phyloP scores from a whole-genome alignment of 345 rosid genomes.

The Geranium rotundifolium region DNA sequence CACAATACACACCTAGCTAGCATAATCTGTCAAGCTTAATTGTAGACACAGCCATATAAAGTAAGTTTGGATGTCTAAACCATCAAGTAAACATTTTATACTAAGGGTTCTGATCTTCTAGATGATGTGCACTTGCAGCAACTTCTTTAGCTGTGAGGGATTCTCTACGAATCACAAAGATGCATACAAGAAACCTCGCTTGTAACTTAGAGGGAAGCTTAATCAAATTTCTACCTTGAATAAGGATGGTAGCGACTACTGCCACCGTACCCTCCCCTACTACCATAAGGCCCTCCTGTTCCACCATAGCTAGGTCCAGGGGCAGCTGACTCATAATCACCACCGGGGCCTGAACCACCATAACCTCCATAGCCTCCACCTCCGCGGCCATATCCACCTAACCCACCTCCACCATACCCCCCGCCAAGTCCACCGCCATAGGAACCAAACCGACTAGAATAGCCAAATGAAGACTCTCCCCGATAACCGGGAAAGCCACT shows the following conservation, averaged over 20 bases:
- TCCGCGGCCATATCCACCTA: constrained; percentile 18
- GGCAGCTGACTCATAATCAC: constrained; percentile 18
- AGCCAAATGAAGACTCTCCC: constrained; percentile 15
- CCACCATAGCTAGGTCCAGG: constrained; percentile 16
- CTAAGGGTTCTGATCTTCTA: constrained; percentile 11
- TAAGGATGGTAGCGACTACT: constrained; percentile 21
- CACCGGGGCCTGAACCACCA: constrained; percentile 16
- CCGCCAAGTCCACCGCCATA: constrained; percentile 5
- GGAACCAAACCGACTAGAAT: constrained; percentile 17
- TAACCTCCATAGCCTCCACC: constrained; percentile 17
- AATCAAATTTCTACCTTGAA: constrained; percentile 16
- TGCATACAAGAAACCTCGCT: not conserved
- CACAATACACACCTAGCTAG: too few species aligned
- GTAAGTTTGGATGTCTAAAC: too few species aligned
- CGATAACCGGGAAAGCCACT: constrained; percentile 15
- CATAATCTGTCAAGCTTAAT: too few species aligned
- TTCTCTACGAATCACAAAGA: constrained; percentile 5
- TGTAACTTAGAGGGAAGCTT: constrained; percentile 16
- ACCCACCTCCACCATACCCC: constrained; percentile 2
- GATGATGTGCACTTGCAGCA: constrained; percentile 2
- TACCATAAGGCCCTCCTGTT: constrained; percentile 13
- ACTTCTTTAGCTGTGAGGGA: constrained; percentile 4
- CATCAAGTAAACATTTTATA: too few species aligned
- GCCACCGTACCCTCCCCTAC: constrained; percentile 16
- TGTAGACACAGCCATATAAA: too few species aligned